Base-by-base conservation (phyloP, 2,329 filamentous ascomycete genomes). In the Aureobasidium melanogenum region DNA sequence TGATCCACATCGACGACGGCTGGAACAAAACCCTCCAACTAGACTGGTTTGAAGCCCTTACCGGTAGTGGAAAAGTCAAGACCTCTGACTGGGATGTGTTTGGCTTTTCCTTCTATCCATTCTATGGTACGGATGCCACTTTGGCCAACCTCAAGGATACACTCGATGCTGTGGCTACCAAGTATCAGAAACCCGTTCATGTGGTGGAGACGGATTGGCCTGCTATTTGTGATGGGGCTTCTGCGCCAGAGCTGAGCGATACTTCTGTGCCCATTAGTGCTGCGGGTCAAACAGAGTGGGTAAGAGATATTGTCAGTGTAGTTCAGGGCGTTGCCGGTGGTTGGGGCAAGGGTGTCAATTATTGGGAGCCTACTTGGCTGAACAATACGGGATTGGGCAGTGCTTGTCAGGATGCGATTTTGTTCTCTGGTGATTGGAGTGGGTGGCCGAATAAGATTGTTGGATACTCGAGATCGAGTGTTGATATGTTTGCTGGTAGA, bases 1-100 rank as follows among this genome's bases (percentile, higher is more conserved):
- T 73, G 71, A 72, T 73, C 46, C 70, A 73, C 43, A 69, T 73
- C 22, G 69, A 72, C 62, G 68, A 73, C 54, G 71, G 71, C 19
- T 73, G 66, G 62, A 66, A 73, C 62, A 36, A 68, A 26, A 68
- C 68, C 0, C 26, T 69, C 24, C 70, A 72, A 54, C 43, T 67
- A 22, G 63, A 68, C 2, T 73, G 71, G 71, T 73, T 70, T 60
- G 63, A 61, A 12, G 65, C 67, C 17, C 54, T 73, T 32, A 66
- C 66, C 2, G 68, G 63, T 1, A 71, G 68, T 14, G 70, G 70
- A 14, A 66, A 65, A 14, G 70, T 72, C 14, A 63, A 65, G 43
- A 62, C 63, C 6, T 56, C 51, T 1, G 70, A 71, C 22, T 69
- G 69, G 66, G 71, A 72, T 60, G 50, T 72, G 1, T 68, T 68